A percentile compares a stretch with the other conserved stretches of the same genome.
Conservation (phyloP, 805 yeast species). For the Pichia rugopelliculosa region DNA sequence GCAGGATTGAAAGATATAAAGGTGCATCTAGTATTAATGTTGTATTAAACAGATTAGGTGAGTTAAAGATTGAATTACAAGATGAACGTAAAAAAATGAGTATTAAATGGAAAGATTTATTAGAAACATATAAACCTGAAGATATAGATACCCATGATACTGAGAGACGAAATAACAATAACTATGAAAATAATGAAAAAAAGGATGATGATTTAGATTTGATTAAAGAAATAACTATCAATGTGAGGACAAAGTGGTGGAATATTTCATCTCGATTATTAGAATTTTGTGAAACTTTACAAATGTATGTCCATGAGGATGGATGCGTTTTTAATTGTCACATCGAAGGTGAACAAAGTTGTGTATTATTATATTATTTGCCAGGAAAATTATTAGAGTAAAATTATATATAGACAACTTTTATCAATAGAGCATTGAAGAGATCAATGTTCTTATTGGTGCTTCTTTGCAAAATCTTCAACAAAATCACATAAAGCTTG, state of each 20-base stretch:
- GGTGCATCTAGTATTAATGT: conserved; percentile 44
- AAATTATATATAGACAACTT: not conserved
- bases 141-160: conserved; percentile 7
- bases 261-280: conserved; percentile 54
- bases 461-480: conserved; percentile 47
- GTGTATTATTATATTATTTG: conserved; percentile 59
- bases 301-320: conserved; percentile 43
- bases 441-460: no score
- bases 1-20: conserved; percentile 59
- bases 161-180: not conserved
- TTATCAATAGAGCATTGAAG: not conserved
- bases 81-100: conserved; percentile 51
- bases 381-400: conserved; percentile 11
- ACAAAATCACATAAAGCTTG: conserved; percentile 50
- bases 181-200: not conserved
- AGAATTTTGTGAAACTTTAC: conserved; percentile 52
- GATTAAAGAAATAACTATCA: conserved; percentile 35
- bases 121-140: conserved; percentile 18
- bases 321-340: conserved; percentile 60
- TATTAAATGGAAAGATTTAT: conserved; percentile 48
- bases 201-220: conserved; percentile 10
- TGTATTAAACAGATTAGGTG: conserved; percentile 42
- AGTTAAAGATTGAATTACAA: conserved; percentile 42
- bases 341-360: conserved; percentile 55
- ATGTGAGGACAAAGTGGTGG: conserved; percentile 60